Percentiles rank a stretch among this genome's conserved stretches.
phyloP scores from a whole-genome alignment of 768 basidiomycete genomes.

The Leccinum subgranulosum region DNA sequence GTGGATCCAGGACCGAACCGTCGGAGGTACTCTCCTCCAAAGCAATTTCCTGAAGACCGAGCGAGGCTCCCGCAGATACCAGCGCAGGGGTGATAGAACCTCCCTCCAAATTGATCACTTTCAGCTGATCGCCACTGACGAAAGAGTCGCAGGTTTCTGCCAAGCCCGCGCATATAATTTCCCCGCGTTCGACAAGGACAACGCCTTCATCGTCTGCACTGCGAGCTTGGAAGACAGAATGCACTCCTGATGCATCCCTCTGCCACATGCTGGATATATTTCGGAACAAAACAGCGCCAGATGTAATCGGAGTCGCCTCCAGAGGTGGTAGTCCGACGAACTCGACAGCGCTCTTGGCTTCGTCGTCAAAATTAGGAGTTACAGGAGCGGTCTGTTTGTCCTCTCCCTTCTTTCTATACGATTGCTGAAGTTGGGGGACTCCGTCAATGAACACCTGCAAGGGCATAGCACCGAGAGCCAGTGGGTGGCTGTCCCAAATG shows the following conservation, averaged over 20 bases:
- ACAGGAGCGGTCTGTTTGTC: constrained; percentile 49
- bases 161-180: constrained; percentile 46
- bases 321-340: constrained; percentile 73
- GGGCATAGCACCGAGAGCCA: constrained; percentile 77
- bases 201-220: constrained; percentile 17
- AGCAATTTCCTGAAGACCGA: constrained; percentile 70
- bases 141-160: constrained; percentile 9
- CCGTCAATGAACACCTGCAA: constrained; percentile 83
- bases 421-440: constrained; percentile 53
- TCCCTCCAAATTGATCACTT: constrained; percentile 51
- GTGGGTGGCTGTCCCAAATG: constrained; percentile 75
- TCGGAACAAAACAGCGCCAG: constrained; percentile 45
- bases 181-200: constrained; percentile 53
- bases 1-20: constrained; percentile 54
- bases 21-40: constrained; percentile 66
- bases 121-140: constrained; percentile 5
- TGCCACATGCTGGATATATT: constrained; percentile 44
- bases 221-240: constrained; percentile 13
- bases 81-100: constrained; percentile 63
- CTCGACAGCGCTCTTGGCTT: constrained; percentile 53
- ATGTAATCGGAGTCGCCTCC: constrained; percentile 32
- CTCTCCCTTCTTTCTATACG: constrained; percentile 42
- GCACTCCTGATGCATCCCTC: constrained; percentile 21
- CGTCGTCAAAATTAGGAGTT: constrained; percentile 58
- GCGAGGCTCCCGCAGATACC: constrained; percentile 55